Percentiles rank a stretch among this genome's conserved stretches.
Evolutionary conservation across 306 rosid species (phyloP).

Genomic region (Gillenia trifoliata): DNA sequence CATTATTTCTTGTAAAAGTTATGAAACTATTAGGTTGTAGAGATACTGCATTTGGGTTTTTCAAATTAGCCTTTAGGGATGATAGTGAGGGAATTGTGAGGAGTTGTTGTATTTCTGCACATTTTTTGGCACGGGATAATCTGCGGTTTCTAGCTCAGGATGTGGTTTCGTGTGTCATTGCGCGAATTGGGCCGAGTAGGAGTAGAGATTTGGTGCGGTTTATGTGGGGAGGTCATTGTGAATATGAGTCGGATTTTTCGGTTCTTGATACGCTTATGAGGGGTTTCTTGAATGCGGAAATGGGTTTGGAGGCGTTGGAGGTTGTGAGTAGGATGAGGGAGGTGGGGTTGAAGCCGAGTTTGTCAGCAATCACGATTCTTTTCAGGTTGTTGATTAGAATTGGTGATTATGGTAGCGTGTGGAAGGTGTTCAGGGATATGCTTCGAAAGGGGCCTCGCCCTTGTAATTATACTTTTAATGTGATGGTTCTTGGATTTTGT

Average conservation of each 20-base stretch:
- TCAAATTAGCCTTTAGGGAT: constrained; percentile 48
- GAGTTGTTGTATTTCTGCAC: constrained; percentile 50
- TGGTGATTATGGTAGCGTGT: constrained; percentile 70
- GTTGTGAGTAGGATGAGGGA: constrained; percentile 54
- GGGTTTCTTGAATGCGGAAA: constrained; percentile 47
- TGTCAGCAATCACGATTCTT: constrained; percentile 38
- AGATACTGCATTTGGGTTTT: constrained; percentile 62
- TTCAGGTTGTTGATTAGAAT: constrained; percentile 47
- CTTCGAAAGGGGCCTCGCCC: constrained; percentile 50
- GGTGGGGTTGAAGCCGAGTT: constrained; percentile 42
- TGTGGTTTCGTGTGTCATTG: constrained; percentile 50
- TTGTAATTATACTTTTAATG: constrained; percentile 27
- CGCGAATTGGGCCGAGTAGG: constrained; percentile 44
- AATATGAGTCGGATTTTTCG: constrained; percentile 57
- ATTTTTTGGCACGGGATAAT: constrained; percentile 41
- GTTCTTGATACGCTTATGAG: constrained; percentile 62
- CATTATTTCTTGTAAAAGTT: constrained; percentile 40
- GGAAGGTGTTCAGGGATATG: constrained; percentile 61
- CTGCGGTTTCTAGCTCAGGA: constrained; percentile 58
- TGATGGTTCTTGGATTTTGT: constrained; percentile 59
- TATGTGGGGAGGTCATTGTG: constrained; percentile 57
- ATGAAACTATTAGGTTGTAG: constrained; percentile 37
- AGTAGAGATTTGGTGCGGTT: constrained; percentile 39
- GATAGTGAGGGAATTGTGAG: constrained; percentile 33
- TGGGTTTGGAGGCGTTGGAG: constrained; percentile 52